Evolutionary conservation across 2,329 filamentous ascomycete species (phyloP).

Genomic region (Sclerotinia trifoliorum): DNA sequence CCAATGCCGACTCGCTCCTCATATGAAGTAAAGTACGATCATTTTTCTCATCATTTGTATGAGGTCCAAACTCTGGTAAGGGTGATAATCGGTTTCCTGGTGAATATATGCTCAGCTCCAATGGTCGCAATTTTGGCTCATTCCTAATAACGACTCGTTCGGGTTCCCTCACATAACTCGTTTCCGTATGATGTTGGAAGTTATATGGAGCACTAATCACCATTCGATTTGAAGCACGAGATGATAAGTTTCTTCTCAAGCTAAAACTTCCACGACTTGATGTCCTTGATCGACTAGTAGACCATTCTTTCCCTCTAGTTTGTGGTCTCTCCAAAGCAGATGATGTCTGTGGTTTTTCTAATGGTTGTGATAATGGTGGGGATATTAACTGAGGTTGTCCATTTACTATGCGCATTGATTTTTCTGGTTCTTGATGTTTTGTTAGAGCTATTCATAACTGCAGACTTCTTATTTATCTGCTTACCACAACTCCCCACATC

Average conservation of each 20-base stretch:
- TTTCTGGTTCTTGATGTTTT: constrained; percentile 37
- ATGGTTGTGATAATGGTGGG: constrained; percentile 39
- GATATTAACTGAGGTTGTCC: constrained; percentile 44
- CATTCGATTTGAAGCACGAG: constrained; percentile 38
- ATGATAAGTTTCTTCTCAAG: constrained; percentile 45
- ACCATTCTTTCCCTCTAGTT: constrained; percentile 35
- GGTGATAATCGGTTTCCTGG: constrained; percentile 53
- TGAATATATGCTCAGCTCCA: constrained; percentile 56
- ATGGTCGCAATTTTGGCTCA: constrained; percentile 48
- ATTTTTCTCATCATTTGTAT: constrained; percentile 27
- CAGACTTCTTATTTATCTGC: constrained; percentile 19
- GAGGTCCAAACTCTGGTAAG: constrained; percentile 50
- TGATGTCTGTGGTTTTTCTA: constrained; percentile 30
- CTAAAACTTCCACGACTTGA: constrained; percentile 47
- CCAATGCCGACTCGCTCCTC: constrained; percentile 36
- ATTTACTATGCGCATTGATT: constrained; percentile 42
- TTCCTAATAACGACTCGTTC: constrained; percentile 43
- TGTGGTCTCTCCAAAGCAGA: constrained; percentile 11
- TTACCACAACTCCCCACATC: constrained; percentile 34
- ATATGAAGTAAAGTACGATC: constrained; percentile 28
- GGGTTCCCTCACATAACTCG: constrained; percentile 18
- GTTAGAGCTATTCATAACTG: background rate
- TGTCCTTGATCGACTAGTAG: constrained; percentile 44
- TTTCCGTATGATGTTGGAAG: constrained; percentile 21
- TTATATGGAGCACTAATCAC: constrained; percentile 22